These are phyloP conservation scores for Zelopaecilomyces penicillatus DNA, from an alignment of 2,329 filamentous ascomycete species.

Conservation along the genomic window DNA sequence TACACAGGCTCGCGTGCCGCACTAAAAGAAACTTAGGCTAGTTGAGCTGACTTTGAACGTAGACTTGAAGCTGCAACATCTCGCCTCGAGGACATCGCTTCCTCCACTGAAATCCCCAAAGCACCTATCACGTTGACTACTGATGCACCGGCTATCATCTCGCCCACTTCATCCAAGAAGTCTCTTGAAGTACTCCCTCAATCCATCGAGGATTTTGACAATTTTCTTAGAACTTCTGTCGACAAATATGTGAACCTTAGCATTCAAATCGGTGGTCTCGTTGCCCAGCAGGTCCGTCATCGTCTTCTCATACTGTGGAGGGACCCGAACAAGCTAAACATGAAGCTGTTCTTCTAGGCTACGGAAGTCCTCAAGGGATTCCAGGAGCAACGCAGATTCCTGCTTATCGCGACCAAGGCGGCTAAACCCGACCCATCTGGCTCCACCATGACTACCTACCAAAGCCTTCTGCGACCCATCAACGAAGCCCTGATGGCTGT, in stretches of 20 bases:
- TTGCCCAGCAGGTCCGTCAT: slow-evolving; percentile 66
- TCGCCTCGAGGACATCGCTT: slow-evolving; percentile 90
- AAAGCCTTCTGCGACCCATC: slow-evolving; percentile 77
- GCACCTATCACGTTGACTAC: slow-evolving; percentile 29
- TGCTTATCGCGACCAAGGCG: slow-evolving; percentile 80
- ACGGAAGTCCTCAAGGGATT: slow-evolving; percentile 56
- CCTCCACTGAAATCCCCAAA: slow-evolving; percentile 56
- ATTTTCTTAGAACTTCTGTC: slow-evolving; percentile 64
- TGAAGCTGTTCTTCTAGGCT: slow-evolving; percentile 28
- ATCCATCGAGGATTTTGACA: slow-evolving; percentile 81
- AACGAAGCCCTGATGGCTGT: slow-evolving; percentile 75
- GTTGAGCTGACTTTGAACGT: slow-evolving; percentile 36
- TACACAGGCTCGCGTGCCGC: no score
- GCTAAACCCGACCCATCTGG: slow-evolving; percentile 73
- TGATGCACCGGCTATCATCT: slow-evolving; percentile 23
- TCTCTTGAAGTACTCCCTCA: slow-evolving; percentile 57
- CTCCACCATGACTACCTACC: slow-evolving; percentile 54
- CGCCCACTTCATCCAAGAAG: slow-evolving; percentile 30
- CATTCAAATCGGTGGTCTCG: slow-evolving; percentile 64
- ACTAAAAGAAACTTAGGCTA: no score
- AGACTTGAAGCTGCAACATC: slow-evolving; percentile 97
- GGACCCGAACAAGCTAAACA: neutral
- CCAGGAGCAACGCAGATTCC: slow-evolving; percentile 75
- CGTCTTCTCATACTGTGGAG: neutral
- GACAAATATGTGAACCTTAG: slow-evolving; percentile 71